phyloP scores from a whole-genome alignment of 1,284 basidiomycete genomes.

The Testicularia cyperi region DNA sequence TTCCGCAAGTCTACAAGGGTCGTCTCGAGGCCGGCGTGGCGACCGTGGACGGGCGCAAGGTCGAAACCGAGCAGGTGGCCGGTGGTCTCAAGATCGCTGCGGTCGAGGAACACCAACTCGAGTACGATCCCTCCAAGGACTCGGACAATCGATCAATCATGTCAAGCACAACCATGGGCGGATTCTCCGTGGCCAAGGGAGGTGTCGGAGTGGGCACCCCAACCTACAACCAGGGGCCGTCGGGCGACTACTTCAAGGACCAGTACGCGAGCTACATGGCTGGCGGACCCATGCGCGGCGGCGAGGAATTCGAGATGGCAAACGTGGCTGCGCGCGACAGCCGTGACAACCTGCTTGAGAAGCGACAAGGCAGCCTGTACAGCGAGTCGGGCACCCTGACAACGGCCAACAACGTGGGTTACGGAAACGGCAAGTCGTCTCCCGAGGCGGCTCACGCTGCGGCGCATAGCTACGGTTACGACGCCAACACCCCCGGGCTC shows the following conservation, averaged over 20 bases:
- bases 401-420: constrained; percentile 17
- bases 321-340: constrained; percentile 35
- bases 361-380: constrained; percentile 32
- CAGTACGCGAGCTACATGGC: constrained; percentile 51
- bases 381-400: constrained; percentile 34
- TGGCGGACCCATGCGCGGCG: constrained; percentile 17
- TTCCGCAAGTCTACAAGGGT: constrained; percentile 52
- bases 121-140: constrained; percentile 51
- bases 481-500: constrained; percentile 8
- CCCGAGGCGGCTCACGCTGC: constrained; percentile 25
- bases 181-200: constrained; percentile 14
- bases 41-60: constrained; percentile 44
- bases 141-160: constrained; percentile 48
- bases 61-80: constrained; percentile 39
- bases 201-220: constrained; percentile 24
- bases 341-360: constrained; percentile 52
- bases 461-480: constrained; percentile 6
- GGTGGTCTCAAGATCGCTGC: constrained; percentile 54
- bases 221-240: constrained; percentile 7
- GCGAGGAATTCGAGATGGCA: constrained; percentile 50
- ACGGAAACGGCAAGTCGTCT: constrained; percentile 25
- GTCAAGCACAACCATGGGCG: constrained; percentile 51
- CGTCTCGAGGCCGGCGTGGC: constrained; percentile 32
- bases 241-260: constrained; percentile 40
- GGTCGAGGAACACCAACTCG: constrained; percentile 53